Evolutionary conservation across 2,329 filamentous ascomycete species (phyloP).

Genomic region (Hymenoscyphus scutula): DNA sequence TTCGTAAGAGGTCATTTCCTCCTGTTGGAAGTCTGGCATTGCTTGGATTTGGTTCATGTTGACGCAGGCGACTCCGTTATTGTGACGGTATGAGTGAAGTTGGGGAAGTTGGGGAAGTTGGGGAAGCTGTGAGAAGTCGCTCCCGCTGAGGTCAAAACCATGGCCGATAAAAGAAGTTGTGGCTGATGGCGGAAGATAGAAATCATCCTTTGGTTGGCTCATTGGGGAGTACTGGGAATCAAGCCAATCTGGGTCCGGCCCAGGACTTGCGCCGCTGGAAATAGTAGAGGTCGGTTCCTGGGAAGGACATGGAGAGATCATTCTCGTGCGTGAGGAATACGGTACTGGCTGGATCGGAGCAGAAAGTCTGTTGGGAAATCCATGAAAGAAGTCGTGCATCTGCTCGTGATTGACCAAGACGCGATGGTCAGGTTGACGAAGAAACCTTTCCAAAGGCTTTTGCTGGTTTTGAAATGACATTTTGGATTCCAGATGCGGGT

Average conservation of each 20-base stretch:
- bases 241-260: conserved; percentile 23
- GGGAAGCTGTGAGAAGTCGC: background rate
- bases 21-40: conserved; percentile 23
- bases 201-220: conserved; percentile 18
- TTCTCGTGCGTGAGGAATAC: conserved; percentile 15
- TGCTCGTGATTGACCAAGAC: conserved; percentile 20
- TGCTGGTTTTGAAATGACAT: conserved; percentile 14
- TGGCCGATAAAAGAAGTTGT: conserved; percentile 14
- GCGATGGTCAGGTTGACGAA: conserved; percentile 19
- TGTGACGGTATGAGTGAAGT: conserved; percentile 6
- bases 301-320: conserved; percentile 29
- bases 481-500: background rate
- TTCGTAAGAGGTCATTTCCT: conserved; percentile 18
- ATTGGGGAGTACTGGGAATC: conserved; percentile 22
- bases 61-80: conserved; percentile 21
- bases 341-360: conserved; percentile 24
- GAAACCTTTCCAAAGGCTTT: conserved; percentile 24
- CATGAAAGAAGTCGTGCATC: conserved; percentile 7
- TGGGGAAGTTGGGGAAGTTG: conserved; percentile 6
- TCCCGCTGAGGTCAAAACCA: background rate
- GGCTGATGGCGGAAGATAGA: background rate
- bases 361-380: conserved; percentile 11
- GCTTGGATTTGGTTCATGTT: conserved; percentile 32
- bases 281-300: conserved; percentile 26
- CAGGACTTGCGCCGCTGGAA: conserved; percentile 27